Percentiles rank a stretch among this genome's conserved stretches.
These are phyloP conservation scores for Pestalotiopsis sp. DNA, from an alignment of 2,329 filamentous ascomycete species.

Conservation along the genomic window DNA sequence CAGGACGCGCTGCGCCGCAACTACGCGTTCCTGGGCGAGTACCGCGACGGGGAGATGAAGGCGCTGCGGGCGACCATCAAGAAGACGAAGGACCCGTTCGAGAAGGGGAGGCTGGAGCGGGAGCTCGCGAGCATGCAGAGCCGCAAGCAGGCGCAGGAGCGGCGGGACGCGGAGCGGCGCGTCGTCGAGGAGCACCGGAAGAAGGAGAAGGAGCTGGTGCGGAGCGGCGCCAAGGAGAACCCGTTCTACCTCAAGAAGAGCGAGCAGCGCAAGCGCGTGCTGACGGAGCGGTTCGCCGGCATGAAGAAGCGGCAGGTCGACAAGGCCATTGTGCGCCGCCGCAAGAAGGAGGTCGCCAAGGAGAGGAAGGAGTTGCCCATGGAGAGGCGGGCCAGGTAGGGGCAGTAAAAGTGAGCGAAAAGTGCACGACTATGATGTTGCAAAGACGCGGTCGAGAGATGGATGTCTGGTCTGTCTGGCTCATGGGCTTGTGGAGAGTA, in stretches of 20 bases:
- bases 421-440: neutral
- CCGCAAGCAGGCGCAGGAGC: slow-evolving; percentile 68
- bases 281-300: slow-evolving; percentile 76
- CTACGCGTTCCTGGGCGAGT: slow-evolving; percentile 87
- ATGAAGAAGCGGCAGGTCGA: slow-evolving; percentile 88
- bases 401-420: neutral
- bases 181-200: slow-evolving; percentile 75
- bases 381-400: slow-evolving; percentile 42
- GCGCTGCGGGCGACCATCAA: slow-evolving; percentile 70
- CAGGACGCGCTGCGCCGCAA: slow-evolving; percentile 65
- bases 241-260: slow-evolving; percentile 93
- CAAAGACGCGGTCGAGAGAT: slow-evolving; percentile 21
- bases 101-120: slow-evolving; percentile 72
- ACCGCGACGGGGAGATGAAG: slow-evolving; percentile 80
- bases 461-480: neutral
- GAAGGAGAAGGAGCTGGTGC: slow-evolving; percentile 82
- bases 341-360: slow-evolving; percentile 86
- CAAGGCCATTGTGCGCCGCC: slow-evolving; percentile 78
- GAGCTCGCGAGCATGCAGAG: slow-evolving; percentile 79
- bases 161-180: slow-evolving; percentile 69
- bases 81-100: slow-evolving; percentile 42
- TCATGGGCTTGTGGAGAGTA: neutral
- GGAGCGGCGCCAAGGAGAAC: slow-evolving; percentile 73
- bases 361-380: slow-evolving; percentile 78
- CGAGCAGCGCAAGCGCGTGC: slow-evolving; percentile 84